Evolutionary conservation across 2,329 filamentous ascomycete species (phyloP).

Genomic region (Akanthomyces uredinophilus): DNA sequence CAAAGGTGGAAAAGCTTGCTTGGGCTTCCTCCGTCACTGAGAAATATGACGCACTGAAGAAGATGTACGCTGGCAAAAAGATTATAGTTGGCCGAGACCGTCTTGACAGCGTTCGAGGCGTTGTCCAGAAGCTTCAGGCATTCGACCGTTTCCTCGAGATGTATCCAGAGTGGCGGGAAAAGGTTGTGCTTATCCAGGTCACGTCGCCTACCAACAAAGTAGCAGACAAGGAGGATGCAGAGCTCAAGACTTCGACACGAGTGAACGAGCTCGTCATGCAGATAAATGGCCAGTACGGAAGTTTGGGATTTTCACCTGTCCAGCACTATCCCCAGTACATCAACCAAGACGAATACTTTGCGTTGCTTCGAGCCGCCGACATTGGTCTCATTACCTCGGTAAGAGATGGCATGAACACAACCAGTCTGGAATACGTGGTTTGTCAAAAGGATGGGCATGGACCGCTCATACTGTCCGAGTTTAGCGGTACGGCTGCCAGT

Average conservation of each 20-base stretch:
- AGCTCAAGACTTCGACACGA: conserved; percentile 78
- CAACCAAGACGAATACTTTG: conserved; percentile 86
- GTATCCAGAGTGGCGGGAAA: conserved; percentile 87
- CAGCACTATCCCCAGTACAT: conserved; percentile 95
- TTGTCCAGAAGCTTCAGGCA: conserved; percentile 91
- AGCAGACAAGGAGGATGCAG: conserved; percentile 69
- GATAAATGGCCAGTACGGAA: conserved; percentile 89
- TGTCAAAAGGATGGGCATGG: conserved; percentile 84
- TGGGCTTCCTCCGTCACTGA: conserved; percentile 66
- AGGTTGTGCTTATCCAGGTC: conserved; percentile 91
- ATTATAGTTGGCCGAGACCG: conserved; percentile 92
- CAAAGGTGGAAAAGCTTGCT: conserved; percentile 68
- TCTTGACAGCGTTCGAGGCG: conserved; percentile 87
- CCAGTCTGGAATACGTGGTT: conserved; percentile 88
- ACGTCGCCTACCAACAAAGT: conserved; percentile 81
- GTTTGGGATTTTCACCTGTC: conserved; percentile 81
- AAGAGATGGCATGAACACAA: conserved; percentile 96
- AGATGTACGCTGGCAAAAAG: conserved; percentile 82
- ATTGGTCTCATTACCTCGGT: conserved; percentile 94
- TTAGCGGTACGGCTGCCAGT: conserved; percentile 87
- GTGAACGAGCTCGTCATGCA: conserved; percentile 86
- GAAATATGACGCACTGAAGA: conserved; percentile 66
- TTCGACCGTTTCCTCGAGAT: conserved; percentile 88
- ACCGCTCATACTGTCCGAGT: conserved; percentile 90
- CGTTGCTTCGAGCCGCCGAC: conserved; percentile 82